phyloP scores from a whole-genome alignment of 495 filamentous ascomycete genomes.

The Aspergillus avenaceus region DNA sequence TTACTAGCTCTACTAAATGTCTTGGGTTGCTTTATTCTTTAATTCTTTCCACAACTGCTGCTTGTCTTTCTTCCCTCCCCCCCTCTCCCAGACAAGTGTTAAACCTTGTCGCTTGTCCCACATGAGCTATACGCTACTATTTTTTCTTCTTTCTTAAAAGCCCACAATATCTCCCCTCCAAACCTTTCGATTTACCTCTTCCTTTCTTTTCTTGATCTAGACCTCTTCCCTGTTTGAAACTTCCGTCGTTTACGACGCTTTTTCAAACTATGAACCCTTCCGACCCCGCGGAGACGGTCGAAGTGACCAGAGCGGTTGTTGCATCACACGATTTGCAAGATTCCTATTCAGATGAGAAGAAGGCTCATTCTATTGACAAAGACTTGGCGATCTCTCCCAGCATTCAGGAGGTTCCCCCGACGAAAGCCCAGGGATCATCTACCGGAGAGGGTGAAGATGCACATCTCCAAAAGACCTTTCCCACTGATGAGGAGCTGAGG shows the following conservation, averaged over 20 bases:
- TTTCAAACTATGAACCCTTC: constrained; percentile 27
- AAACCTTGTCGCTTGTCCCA: constrained; percentile 3
- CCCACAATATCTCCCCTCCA: no score
- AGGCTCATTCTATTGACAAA: constrained; percentile 1
- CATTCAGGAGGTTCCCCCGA: constrained; percentile 10
- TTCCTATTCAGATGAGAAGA: constrained; percentile 13
- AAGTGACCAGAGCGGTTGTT: constrained; percentile 24
- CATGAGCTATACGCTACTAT: no score
- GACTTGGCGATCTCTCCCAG: constrained; percentile 4
- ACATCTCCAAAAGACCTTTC: constrained; percentile 25
- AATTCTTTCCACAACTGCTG: not conserved
- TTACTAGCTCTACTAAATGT: not conserved
- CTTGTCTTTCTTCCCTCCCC: not conserved
- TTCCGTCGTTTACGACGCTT: no score
- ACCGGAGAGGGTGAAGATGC: constrained; percentile 14
- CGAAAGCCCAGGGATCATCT: no score
- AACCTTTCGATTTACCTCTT: not conserved
- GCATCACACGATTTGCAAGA: constrained; percentile 22
- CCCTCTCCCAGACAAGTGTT: not conserved
- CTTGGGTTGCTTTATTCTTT: not conserved
- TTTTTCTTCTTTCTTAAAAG: not conserved
- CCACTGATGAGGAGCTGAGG: constrained; percentile 55
- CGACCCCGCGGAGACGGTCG: constrained; percentile 26
- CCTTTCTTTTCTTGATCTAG: not conserved
- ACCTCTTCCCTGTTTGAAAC: no score